Evolutionary conservation across 2,329 filamentous ascomycete species (phyloP).

Genomic region (Microcyclospora tardicrescens): DNA sequence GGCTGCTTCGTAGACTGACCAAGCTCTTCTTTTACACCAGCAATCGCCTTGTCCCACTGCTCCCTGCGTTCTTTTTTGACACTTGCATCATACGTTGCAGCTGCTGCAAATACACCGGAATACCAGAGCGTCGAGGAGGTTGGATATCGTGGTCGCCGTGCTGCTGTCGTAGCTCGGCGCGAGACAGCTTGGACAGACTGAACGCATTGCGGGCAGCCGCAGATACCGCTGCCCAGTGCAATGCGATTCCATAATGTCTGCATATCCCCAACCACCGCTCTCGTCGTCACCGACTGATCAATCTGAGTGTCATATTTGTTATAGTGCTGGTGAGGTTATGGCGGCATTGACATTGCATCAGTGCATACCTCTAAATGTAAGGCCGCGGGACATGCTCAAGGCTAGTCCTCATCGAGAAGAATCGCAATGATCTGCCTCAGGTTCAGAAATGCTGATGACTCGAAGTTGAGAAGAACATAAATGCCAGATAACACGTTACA

Average conservation of each 20-base stretch:
- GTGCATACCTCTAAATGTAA: too few relatives aligned
- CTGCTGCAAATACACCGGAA: slow-evolving; percentile 53
- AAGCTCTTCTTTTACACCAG: slow-evolving; percentile 40
- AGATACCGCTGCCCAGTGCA: slow-evolving; percentile 47
- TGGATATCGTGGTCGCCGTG: slow-evolving; percentile 35
- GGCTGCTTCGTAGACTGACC: slow-evolving; percentile 7
- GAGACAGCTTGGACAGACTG: slow-evolving; percentile 34
- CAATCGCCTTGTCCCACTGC: slow-evolving; percentile 50
- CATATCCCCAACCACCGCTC: slow-evolving; percentile 34
- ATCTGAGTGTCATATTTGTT: too few relatives aligned
- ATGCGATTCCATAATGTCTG: slow-evolving; percentile 55
- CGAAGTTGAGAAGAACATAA: too few relatives aligned
- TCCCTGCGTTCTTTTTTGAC: slow-evolving; percentile 45
- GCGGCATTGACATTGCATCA: too few relatives aligned
- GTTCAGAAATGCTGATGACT: too few relatives aligned
- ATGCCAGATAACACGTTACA: too few relatives aligned
- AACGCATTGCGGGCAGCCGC: slow-evolving; percentile 50
- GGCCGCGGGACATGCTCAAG: too few relatives aligned
- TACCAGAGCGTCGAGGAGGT: slow-evolving; percentile 52
- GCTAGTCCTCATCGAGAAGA: too few relatives aligned
- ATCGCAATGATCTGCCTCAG: too few relatives aligned
- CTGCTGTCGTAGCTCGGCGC: slow-evolving; percentile 38
- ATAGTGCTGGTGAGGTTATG: too few relatives aligned
- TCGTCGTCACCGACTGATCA: not conserved
- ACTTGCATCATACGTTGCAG: slow-evolving; percentile 48